Evolutionary conservation across 345 rosid genomes (phyloP), one percentile per base, ranked within the genome.

Genomic region (Populus davidiana): DNA sequence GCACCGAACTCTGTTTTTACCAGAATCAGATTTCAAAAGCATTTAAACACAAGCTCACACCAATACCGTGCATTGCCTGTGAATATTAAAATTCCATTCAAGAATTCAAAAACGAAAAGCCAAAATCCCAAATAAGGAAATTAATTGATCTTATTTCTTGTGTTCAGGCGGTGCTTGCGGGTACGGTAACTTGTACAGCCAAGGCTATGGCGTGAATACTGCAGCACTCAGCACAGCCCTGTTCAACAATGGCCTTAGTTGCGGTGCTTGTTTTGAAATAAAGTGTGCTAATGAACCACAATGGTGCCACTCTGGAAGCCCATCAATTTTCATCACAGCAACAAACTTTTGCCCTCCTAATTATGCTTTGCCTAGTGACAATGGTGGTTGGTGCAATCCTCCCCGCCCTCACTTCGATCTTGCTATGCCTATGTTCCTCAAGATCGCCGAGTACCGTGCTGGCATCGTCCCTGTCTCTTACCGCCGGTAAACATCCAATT

Each of bases 361-460:
- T 49, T 90, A 47, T 64, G 93, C 89, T 72, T 82, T 44, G 12
- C 83, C 93, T 2, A 87, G 72, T 61, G 94, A 92, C 84, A 82
- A 92, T 81, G 97, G 97, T 12, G 97, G 97, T 4, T 92, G 97
- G 94, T 92, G 97, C 79, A 92, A 92, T 75, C 97, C 97, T 23
- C 97, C 97, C 50, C 91, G 94, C 25, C 77, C 90, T 4, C 93
- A 90, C 62, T 90, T 90, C 80, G 93, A 90, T 78, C 93, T 90
- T 25, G 88, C 93, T 74, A 88, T 88, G 93, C 93, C 93, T 61
- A 87, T 88, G 89, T 88, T 90, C 85, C 90, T 90, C 77, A 90
- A 86, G 81, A 87, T 90, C 31, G 93, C 93, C 14, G 87, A 88
- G 85, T 90, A 86, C 80, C 84, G 87, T 1, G 91, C 93, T 17